Conservation (phyloP, 495 filamentous ascomycete species). For the Penicillium ochrochloron region DNA sequence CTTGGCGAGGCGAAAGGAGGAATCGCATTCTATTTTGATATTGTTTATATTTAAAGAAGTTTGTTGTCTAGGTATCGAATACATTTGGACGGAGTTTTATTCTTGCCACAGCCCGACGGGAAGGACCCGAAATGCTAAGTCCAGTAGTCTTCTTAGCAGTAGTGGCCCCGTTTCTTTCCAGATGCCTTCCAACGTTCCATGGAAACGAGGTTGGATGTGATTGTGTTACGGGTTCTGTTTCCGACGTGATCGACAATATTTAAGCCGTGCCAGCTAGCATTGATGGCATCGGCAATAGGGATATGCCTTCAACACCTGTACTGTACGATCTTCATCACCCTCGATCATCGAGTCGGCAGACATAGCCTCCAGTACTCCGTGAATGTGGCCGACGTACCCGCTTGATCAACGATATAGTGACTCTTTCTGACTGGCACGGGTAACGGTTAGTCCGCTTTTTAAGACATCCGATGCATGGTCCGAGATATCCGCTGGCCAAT, state of each 20-base stretch:
- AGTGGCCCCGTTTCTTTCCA: conserved; percentile 20
- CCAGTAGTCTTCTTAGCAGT: conserved; percentile 9
- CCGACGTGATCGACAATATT: neutral
- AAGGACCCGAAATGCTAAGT: neutral
- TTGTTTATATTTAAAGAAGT: neutral
- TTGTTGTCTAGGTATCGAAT: neutral
- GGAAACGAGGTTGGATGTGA: conserved; percentile 13
- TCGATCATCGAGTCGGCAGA: neutral
- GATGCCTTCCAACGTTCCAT: conserved; percentile 20
- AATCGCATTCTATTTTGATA: neutral
- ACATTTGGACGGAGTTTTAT: neutral
- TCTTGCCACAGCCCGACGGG: neutral
- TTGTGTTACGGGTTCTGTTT: neutral
- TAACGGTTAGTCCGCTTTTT: conserved; percentile 19
- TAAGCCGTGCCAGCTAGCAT: neutral
- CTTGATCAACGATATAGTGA: neutral
- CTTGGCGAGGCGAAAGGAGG: neutral
- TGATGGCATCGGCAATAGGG: neutral
- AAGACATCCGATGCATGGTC: conserved; percentile 18
- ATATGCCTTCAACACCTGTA: neutral
- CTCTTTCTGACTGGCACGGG: conserved; percentile 7
- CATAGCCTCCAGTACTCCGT: neutral
- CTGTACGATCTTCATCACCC: neutral
- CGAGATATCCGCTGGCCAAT: conserved; percentile 25
- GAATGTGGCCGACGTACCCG: neutral